These are phyloP conservation scores for Phytophthora agathidicida DNA, from an alignment of 352 stramenopile genomes.

Conservation along the genomic window DNA sequence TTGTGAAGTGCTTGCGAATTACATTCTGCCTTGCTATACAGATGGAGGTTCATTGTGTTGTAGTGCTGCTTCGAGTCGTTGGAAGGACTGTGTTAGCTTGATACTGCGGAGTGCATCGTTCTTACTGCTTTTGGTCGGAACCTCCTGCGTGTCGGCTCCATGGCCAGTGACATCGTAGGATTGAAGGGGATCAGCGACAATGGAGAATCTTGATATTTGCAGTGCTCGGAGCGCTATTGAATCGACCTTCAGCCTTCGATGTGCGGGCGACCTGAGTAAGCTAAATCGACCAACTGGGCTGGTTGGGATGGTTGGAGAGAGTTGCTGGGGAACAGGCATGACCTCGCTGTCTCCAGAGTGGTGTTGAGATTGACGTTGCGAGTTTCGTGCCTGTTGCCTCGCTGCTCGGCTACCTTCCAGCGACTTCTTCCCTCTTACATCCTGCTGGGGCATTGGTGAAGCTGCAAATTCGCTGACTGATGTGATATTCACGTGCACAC, in stretches of 20 bases:
- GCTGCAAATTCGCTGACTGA: neutral
- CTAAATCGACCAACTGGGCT: slow-evolving; percentile 6
- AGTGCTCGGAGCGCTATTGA: slow-evolving; percentile 27
- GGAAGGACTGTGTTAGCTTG: slow-evolving; percentile 14
- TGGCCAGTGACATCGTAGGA: neutral
- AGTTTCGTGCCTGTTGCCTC: slow-evolving; percentile 6
- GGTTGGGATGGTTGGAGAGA: neutral
- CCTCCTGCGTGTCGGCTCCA: neutral
- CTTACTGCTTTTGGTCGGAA: slow-evolving; percentile 6
- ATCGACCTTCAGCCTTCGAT: slow-evolving; percentile 25
- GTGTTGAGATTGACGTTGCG: neutral
- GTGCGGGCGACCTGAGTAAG: slow-evolving; percentile 2
- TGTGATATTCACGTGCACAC: slow-evolving; percentile 34
- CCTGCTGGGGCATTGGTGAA: neutral
- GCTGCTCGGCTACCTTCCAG: slow-evolving; percentile 8
- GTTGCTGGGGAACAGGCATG: slow-evolving; percentile 3
- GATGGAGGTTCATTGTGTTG: slow-evolving; percentile 1
- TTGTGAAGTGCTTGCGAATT: slow-evolving; percentile 4
- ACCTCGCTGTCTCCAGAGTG: neutral
- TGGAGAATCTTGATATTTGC: slow-evolving; percentile 21
- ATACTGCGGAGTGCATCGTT: slow-evolving; percentile 5
- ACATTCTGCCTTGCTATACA: slow-evolving; percentile 8
- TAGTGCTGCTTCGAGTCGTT: slow-evolving; percentile 23
- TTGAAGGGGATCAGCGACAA: neutral
- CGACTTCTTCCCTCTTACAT: slow-evolving; percentile 10